These are phyloP conservation scores for Epichloe bromicola DNA, from an alignment of 2,329 filamentous ascomycete genomes.

Conservation along the genomic window DNA sequence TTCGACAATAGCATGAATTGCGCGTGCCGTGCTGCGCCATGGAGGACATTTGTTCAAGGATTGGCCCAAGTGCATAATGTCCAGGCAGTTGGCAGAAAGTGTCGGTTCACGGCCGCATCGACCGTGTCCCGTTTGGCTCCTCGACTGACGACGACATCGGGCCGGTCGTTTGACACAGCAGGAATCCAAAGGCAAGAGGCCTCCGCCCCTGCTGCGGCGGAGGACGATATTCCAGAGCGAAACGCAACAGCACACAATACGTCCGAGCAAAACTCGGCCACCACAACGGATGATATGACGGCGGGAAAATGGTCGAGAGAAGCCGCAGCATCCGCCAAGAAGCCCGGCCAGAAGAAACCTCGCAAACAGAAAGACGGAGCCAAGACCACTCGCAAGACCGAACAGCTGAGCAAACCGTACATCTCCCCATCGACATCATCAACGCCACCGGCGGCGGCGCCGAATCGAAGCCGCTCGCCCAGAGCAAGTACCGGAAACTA, in stretches of 20 bases:
- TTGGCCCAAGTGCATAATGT: constrained; percentile 27
- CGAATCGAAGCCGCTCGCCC: neutral
- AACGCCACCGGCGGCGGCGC: neutral
- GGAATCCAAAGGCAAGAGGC: neutral
- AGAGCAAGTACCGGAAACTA: neutral
- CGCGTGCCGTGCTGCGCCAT: constrained; percentile 30
- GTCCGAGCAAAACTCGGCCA: neutral
- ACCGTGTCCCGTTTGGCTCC: neutral
- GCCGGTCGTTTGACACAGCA: neutral
- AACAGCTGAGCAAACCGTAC: neutral
- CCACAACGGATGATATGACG: too few relatives aligned
- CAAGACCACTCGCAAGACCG: neutral
- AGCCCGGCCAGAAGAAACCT: neutral
- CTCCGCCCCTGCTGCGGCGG: neutral
- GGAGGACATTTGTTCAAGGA: constrained; percentile 35
- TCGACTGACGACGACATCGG: neutral
- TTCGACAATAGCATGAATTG: constrained; percentile 28
- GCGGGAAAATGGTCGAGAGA: too few relatives aligned
- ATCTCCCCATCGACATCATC: neutral
- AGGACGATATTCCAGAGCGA: neutral
- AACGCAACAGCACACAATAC: neutral
- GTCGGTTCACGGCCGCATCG: neutral
- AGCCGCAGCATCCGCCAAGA: neutral
- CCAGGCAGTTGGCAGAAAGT: constrained; percentile 8
- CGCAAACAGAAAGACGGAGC: neutral